phyloP scores from a whole-genome alignment of 371 early-diverging fungal genomes.

The Mortierella sp. region DNA sequence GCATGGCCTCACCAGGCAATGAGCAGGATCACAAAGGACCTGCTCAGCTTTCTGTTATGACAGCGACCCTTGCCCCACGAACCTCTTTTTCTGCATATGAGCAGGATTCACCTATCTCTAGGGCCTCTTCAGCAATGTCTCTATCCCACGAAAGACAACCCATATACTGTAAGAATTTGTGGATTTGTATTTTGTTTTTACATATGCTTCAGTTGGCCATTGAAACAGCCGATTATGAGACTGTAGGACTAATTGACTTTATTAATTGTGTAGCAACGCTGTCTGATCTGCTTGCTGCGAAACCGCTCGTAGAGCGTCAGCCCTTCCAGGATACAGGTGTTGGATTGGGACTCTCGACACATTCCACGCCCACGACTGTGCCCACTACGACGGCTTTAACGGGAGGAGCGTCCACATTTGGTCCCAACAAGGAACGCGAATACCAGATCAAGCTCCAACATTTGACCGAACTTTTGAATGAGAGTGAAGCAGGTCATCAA shows the following conservation, averaged over 20 bases:
- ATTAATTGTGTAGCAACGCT: slow-evolving; percentile 34
- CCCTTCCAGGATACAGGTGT: slow-evolving; percentile 26
- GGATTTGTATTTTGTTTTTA: neutral
- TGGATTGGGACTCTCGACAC: neutral
- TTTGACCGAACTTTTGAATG: slow-evolving; percentile 65
- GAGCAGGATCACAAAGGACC: slow-evolving; percentile 16
- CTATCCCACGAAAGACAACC: slow-evolving; percentile 35
- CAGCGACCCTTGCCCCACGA: slow-evolving; percentile 16
- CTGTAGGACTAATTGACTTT: neutral
- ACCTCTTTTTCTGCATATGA: slow-evolving; percentile 31
- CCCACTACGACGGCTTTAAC: neutral
- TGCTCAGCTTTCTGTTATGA: slow-evolving; percentile 27
- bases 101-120: slow-evolving; percentile 41
- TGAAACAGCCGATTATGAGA: neutral
- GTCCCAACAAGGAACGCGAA: slow-evolving; percentile 43
- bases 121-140: slow-evolving; percentile 42
- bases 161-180: slow-evolving; percentile 34
- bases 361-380: too few relatives aligned
- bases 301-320: slow-evolving; percentile 38
- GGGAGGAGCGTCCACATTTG: slow-evolving; percentile 2
- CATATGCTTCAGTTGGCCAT: neutral
- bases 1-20: slow-evolving; percentile 1
- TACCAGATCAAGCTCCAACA: slow-evolving; percentile 61
- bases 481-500: slow-evolving; percentile 65
- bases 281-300: slow-evolving; percentile 50